Evolutionary conservation across 306 rosid genomes (phyloP).

Genomic region (Morella rubra): DNA sequence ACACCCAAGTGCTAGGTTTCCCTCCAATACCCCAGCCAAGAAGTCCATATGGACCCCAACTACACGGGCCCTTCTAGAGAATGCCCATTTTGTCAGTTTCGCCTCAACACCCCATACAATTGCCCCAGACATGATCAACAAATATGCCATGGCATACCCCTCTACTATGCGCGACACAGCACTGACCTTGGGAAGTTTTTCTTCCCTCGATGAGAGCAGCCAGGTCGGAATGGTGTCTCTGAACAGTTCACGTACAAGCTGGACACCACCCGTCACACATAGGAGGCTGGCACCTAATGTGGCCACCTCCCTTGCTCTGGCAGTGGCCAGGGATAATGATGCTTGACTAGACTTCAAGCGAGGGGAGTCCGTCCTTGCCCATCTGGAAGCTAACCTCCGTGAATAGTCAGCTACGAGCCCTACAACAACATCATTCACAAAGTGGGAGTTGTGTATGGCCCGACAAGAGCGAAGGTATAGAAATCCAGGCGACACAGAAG

Average conservation of each 20-base stretch:
- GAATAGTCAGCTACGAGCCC: constrained; percentile 56
- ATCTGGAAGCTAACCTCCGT: constrained; percentile 35
- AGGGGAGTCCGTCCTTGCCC: constrained; percentile 33
- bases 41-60: constrained; percentile 64
- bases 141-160: constrained; percentile 74
- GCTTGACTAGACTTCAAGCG: constrained; percentile 46
- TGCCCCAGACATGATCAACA: constrained; percentile 55
- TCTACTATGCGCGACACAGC: constrained; percentile 42
- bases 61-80: constrained; percentile 42
- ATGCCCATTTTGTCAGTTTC: constrained; percentile 41
- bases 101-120: constrained; percentile 58
- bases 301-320: constrained; percentile 60
- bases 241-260: constrained; percentile 61
- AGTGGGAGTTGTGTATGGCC: constrained; percentile 47
- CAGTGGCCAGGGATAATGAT: constrained; percentile 49
- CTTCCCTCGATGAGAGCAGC: constrained; percentile 48
- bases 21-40: constrained; percentile 64
- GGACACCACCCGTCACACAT: constrained; percentile 57
- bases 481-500: constrained; percentile 69
- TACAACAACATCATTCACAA: constrained; percentile 48
- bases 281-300: constrained; percentile 67
- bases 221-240: constrained; percentile 74
- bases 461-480: constrained; percentile 67
- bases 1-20: constrained; percentile 62
- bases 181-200: constrained; percentile 32